A percentile compares a stretch with the other conserved stretches of the same genome.
Evolutionary conservation across 768 basidiomycete genomes (phyloP).

Genomic region (Naganishia friedmannii): DNA sequence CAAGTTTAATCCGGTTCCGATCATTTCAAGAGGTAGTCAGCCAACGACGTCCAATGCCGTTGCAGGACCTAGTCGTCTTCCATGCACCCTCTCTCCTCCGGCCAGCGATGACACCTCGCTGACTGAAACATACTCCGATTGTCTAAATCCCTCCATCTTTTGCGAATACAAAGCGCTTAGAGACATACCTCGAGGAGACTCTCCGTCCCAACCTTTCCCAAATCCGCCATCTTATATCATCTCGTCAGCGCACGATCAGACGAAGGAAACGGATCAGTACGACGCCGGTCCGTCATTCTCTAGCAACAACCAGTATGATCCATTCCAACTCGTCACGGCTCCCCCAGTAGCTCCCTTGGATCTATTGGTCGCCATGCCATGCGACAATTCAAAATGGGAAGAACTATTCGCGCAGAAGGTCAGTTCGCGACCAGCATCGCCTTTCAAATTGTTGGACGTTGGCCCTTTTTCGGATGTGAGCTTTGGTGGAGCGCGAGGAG

Average conservation of each 20-base stretch:
- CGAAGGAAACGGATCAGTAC: background rate
- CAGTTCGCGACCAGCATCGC: background rate
- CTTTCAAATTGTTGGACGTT: background rate
- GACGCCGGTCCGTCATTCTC: background rate
- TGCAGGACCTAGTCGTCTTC: background rate
- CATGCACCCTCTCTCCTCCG: background rate
- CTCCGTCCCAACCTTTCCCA: background rate
- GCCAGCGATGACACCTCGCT: background rate
- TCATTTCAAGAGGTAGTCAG: background rate
- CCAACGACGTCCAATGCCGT: background rate
- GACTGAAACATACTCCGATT: background rate
- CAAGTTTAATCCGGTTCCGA: background rate
- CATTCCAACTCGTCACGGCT: background rate
- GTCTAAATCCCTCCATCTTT: background rate
- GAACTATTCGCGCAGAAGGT: background rate
- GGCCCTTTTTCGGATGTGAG: background rate
- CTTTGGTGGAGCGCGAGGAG: background rate
- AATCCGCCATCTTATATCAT: background rate
- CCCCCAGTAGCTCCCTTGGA: slow-evolving; percentile 10
- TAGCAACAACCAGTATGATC: background rate
- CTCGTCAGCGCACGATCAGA: background rate
- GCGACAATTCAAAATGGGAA: background rate
- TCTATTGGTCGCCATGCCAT: background rate
- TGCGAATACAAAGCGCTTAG: background rate
- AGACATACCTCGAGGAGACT: too few relatives aligned